Base-by-base conservation (phyloP, 2,329 filamentous ascomycete genomes). In the Zymoseptoria tritici region DNA sequence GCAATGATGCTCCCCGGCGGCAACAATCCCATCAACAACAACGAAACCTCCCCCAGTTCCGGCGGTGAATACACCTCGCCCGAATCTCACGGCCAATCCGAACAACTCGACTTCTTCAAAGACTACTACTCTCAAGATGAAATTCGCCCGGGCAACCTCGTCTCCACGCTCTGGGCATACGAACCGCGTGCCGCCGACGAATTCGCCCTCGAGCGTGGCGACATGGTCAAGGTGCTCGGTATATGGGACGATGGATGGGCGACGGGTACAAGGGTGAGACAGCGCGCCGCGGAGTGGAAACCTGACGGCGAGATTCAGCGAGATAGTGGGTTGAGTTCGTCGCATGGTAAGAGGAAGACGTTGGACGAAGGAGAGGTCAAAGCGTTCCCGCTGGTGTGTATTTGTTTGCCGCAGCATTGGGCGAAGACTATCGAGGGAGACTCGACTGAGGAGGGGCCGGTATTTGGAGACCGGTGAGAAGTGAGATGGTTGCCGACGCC, bases 221-320 rank as follows among this genome's bases (percentile, higher is more conserved):
- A 99, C 72, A 97, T 99, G 92, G 83, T 99, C 70, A 97, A 97
- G 78, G 87, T 99, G 13, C 88, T 97, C 31, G 94, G 94, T 63
- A 99, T 99, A 66, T 99, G 94, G 94, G 94, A 99, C 70, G 94
- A 99, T 73, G 94, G 94, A 53, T 99, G 94, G 94, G 94, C 94
- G 9, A 99, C 94, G 1, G 94, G 94, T 68, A 83, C 97, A 58
- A 82, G 95, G 71, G 78, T 96, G 58, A 82, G 87, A 57, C 90
- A 96, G 68, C 83, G 85, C 58, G 91, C 91, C 2, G 93, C 97
- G 62, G 90, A 97, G 64, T 97, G 91, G 86, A 90, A 96, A 68
- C 82, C 83, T 51, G 68, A 70, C 5, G 65, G 63, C 26, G 86
- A 89, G 69, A 79, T 85, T 36, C 91, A 96, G 71, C 85, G 94